These are phyloP conservation scores for Geranomyces variabilis DNA, from an alignment of 192 early-diverging fungal genomes.

Conservation along the genomic window DNA sequence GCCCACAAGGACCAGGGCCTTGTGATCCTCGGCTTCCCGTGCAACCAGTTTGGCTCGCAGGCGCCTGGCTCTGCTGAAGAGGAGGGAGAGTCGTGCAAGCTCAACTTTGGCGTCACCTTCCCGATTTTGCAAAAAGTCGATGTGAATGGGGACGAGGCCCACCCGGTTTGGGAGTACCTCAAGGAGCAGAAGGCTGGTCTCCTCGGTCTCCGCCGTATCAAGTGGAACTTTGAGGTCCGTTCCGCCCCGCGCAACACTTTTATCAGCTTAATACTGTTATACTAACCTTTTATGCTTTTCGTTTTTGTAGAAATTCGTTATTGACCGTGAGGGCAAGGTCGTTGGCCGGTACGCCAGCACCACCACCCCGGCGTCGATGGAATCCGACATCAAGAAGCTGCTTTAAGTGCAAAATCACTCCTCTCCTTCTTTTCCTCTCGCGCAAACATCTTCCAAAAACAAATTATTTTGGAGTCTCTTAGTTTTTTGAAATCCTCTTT, in stretches of 20 bases:
- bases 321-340: slow-evolving; percentile 45
- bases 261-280: not conserved
- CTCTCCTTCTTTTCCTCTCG: no score
- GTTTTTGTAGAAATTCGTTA: slow-evolving; percentile 37
- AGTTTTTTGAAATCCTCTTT: no score
- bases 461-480: no score
- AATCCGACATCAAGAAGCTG: not conserved
- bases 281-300: no score
- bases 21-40: slow-evolving; percentile 82
- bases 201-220: slow-evolving; percentile 37
- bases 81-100: slow-evolving; percentile 61
- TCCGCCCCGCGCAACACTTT: no score
- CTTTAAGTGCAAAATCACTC: not conserved
- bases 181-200: slow-evolving; percentile 45
- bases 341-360: slow-evolving; percentile 45
- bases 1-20: slow-evolving; percentile 68
- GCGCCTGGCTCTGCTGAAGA: slow-evolving; percentile 37
- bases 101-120: slow-evolving; percentile 81
- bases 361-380: slow-evolving; percentile 54
- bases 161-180: slow-evolving; percentile 50
- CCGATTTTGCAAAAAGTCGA: slow-evolving; percentile 86
- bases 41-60: slow-evolving; percentile 52
- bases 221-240: slow-evolving; percentile 48
- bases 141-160: slow-evolving; percentile 55
- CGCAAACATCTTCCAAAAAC: no score